Evolutionary conservation across 768 basidiomycete genomes (phyloP).

Genomic region (Lactifluus volemus): DNA sequence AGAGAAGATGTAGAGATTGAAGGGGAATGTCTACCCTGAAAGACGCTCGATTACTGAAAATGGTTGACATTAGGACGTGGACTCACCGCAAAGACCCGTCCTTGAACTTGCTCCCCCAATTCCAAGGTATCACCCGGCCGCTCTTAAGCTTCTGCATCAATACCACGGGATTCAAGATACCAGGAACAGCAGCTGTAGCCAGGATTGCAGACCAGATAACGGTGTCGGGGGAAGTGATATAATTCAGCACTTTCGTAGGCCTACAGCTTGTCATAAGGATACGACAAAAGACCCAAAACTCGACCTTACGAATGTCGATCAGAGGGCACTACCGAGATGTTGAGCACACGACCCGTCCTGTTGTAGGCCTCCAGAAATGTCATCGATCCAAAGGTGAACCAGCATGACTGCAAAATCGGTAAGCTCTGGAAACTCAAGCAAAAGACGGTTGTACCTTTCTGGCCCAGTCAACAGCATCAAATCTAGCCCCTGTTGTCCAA

Average conservation of each 20-base stretch:
- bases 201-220: conserved; percentile 74
- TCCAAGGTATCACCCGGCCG: conserved; percentile 82
- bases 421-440: neutral
- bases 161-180: conserved; percentile 91
- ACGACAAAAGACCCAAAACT: neutral
- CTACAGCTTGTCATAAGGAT: conserved; percentile 31
- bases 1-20: conserved; percentile 80
- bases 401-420: conserved; percentile 47
- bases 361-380: conserved; percentile 95
- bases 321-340: conserved; percentile 87
- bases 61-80: neutral
- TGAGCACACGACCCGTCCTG: conserved; percentile 86
- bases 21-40: conserved; percentile 88
- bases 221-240: conserved; percentile 91
- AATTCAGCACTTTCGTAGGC: conserved; percentile 93
- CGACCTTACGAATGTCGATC: conserved; percentile 69
- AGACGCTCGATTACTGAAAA: neutral
- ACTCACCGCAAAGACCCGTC: conserved; percentile 79
- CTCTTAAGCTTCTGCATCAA: conserved; percentile 85
- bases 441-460: conserved; percentile 49
- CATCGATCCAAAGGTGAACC: conserved; percentile 88
- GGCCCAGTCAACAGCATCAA: conserved; percentile 87
- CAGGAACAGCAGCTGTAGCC: conserved; percentile 91
- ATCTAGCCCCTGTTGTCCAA: conserved; percentile 86
- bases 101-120: conserved; percentile 90